A percentile compares a stretch with the other conserved stretches of the same genome.
Conservation (phyloP, 192 early-diverging fungal species). For the Backusella macrospora region DNA sequence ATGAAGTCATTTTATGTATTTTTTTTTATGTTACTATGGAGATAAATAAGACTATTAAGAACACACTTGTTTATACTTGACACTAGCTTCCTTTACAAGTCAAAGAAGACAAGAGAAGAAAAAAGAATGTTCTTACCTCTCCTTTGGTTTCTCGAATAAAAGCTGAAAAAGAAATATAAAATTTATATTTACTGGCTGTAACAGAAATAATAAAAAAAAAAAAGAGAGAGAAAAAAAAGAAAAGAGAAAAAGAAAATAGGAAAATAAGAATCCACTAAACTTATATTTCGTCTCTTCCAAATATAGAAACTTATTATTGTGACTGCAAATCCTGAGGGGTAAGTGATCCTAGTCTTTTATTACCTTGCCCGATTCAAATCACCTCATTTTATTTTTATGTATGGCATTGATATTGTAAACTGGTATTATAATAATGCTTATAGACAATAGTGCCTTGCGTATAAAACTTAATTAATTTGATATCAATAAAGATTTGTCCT, state of each 20-base stretch:
- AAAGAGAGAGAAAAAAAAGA: not conserved
- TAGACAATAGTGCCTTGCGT: too few relatives aligned
- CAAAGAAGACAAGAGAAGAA: too few relatives aligned
- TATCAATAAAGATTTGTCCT: too few relatives aligned
- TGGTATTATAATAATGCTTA: too few relatives aligned
- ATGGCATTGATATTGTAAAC: too few relatives aligned
- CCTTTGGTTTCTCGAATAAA: not conserved
- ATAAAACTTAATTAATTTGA: too few relatives aligned
- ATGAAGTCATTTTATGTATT: constrained; percentile 34
- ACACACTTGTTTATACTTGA: too few relatives aligned
- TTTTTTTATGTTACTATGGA: constrained; percentile 9
- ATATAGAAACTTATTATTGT: constrained; percentile 5
- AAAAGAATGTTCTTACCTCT: not conserved
- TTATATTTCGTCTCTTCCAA: constrained; percentile 7
- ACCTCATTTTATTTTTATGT: too few relatives aligned
- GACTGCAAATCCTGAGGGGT: not conserved
- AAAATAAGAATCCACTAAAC: not conserved
- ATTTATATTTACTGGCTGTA: not conserved
- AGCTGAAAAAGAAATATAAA: not conserved
- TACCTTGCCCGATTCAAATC: not conserved
- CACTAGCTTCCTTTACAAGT: not conserved
- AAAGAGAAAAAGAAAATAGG: constrained; percentile 1
- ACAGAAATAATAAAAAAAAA: constrained; percentile 2
- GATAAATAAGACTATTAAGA: not conserved
- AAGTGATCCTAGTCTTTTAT: not conserved